Base-by-base conservation (phyloP, 1,284 basidiomycete species). In the Melampsora americana region DNA sequence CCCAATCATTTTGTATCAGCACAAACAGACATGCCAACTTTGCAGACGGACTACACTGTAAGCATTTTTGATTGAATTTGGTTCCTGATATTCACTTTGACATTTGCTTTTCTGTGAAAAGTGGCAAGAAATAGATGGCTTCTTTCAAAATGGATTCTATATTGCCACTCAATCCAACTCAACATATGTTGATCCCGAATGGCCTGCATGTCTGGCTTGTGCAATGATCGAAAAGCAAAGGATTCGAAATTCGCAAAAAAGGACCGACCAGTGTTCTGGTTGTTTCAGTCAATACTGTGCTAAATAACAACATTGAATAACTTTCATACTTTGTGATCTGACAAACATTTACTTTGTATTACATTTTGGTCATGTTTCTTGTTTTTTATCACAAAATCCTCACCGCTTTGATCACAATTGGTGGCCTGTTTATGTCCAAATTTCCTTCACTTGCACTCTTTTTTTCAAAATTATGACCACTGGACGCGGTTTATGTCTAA, bases 161-260 rank as follows among this genome's bases (percentile, higher is more conserved):
- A 66, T 74, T 23, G 72, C 72, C 28, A 74, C 64, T 11, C 72
- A 74, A 26, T 66, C 44, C 11, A 74, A 74, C 26, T 60, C 50
- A n/a, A 67, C 72, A 5, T 30, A 60, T 3, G 66, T 65, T 59
- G 72, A 74, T 61, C 64, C 65, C 26, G 72, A 74, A 23, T 74
- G 72, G 72, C 72, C 72, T 14, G 72, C 65, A 56, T 74, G 72
- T 32, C 35, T 74, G 23, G 72, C 65, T 60, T 74, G 72, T 59
- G 72, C 72, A 16, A 50, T 74, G 18, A 67, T 74, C 30, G 64
- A 66, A 26, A 66, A 67, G 65, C 72, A 74, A 48, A 23, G 39
- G 46, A 39, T 59, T 60, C 66, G 72, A 61, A 53, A n/a, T 30
- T 53, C 44, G 23, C 5, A 28, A 23, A 7, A 23, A 26, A 39